phyloP scores from a whole-genome alignment of 1,284 basidiomycete genomes.

The Naganishia sp. region DNA sequence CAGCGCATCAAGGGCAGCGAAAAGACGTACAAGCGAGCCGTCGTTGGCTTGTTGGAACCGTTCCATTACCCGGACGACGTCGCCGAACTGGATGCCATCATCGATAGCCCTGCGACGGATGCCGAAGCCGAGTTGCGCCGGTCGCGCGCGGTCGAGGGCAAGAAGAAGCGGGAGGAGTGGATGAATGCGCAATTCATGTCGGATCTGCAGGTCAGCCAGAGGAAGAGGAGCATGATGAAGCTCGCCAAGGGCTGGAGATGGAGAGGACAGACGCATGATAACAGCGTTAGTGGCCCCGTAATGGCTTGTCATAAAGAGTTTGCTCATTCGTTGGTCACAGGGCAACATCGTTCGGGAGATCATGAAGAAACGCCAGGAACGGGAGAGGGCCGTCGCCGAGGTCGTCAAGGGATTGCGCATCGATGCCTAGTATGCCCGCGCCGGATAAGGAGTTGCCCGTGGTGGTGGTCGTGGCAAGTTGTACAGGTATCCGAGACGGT shows the following conservation, averaged over 20 bases:
- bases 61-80: conserved; percentile 83
- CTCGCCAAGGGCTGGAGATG: conserved; percentile 49
- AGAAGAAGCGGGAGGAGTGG: conserved; percentile 55
- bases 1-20: conserved; percentile 46
- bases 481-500: too few species aligned
- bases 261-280: conserved; percentile 47
- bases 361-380: conserved; percentile 56
- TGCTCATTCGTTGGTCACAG: conserved; percentile 32
- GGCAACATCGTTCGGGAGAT: conserved; percentile 50
- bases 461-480: too few species aligned
- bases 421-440: too few species aligned
- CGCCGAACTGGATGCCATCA: conserved; percentile 65
- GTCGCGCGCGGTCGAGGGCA: conserved; percentile 61
- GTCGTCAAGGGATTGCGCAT: conserved; percentile 31
- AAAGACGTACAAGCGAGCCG: conserved; percentile 78
- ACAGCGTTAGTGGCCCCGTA: conserved; percentile 40
- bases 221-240: conserved; percentile 44
- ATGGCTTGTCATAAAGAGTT: background rate
- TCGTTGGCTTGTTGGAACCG: conserved; percentile 82
- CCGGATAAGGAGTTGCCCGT: too few species aligned
- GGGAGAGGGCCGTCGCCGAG: conserved; percentile 60
- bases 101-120: conserved; percentile 46
- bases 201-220: conserved; percentile 28
- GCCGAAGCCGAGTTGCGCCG: conserved; percentile 61
- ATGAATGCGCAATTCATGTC: conserved; percentile 38